Base-by-base conservation (phyloP, 2,329 filamentous ascomycete species). In the Colletotrichum sp. region DNA sequence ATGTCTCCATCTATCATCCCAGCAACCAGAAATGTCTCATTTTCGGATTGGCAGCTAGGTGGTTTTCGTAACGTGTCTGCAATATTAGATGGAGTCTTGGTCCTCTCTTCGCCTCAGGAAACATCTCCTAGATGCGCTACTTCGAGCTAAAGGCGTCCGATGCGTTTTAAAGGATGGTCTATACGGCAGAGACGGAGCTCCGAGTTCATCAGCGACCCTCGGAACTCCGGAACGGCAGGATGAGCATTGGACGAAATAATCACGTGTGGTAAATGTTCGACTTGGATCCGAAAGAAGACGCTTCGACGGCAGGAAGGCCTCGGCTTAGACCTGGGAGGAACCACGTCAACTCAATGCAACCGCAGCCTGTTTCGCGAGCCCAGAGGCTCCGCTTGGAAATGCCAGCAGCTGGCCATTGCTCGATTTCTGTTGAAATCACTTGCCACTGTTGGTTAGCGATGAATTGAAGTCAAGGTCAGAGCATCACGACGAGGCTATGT, bases 81-180 rank as follows among this genome's bases (percentile, higher is more conserved):
- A n/a, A 48, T 5, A 48, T n/a, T 48, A 3, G 18, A 48, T 48
- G 9, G 18, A 6, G 18, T 48, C 18, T 48, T 5, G 0, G 9
- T n/a, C 4, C 9, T 48, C 4, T 48, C 39, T 43, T 9, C 7
- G 4, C 7, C 16, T 9, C 36, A 18, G 6, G 7, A 5, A 18
- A 18, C 2, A 0, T 43, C 8, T 18, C 16, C 36, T 3, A 9
- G 7, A 39, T 18, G 7, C 36, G 1, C 16, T 3, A 0, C 5
- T 0, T 6, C 5, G 5, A 43, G 18, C 18, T 2, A n/a, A 48
- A 10, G 3, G 39, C 3, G 43, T 12, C 6, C n/a, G n/a, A 21
- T 21, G 3, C 43, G 1, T 21, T 52, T 52, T 21, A 21, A 21
- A 13, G 6, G 43, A 21, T 52, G 43, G 10, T 4, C 7, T 13